phyloP scores from a whole-genome alignment of 176 grass and related monocot species.

The Zoysia pacifica region DNA sequence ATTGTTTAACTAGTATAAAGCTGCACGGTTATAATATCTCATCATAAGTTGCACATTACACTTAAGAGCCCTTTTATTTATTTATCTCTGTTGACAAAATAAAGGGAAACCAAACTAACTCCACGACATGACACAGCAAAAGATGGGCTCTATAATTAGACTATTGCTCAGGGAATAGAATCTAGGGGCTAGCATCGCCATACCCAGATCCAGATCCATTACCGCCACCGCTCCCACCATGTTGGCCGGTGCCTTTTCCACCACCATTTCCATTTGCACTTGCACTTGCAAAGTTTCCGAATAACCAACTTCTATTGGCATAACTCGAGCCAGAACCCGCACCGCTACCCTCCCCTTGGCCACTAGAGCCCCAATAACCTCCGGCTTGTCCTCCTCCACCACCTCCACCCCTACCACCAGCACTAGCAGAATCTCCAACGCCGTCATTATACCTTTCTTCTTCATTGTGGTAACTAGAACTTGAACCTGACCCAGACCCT shows the following conservation, averaged over 20 bases:
- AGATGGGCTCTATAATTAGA: neutral
- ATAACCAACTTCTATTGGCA: neutral
- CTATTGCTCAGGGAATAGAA: neutral
- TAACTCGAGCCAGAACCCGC: neutral
- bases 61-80: neutral
- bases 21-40: neutral
- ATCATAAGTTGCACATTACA: neutral
- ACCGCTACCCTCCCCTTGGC: neutral
- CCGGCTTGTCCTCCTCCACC: constrained; percentile 5
- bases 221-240: neutral
- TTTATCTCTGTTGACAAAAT: neutral
- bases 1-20: neutral
- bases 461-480: neutral
- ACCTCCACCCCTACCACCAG: neutral
- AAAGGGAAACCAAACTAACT: neutral
- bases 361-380: neutral
- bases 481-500: constrained; percentile 10
- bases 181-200: constrained; percentile 5
- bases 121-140: neutral
- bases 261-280: constrained; percentile 28
- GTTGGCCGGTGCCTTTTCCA: neutral
- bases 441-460: too few relatives aligned
- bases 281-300: neutral
- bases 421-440: neutral
- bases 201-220: constrained; percentile 22